Evolutionary conservation across 2,329 filamentous ascomycete species (phyloP), one percentile per base, ranked within the genome.

Genomic region (Pseudodiploospora longispora): DNA sequence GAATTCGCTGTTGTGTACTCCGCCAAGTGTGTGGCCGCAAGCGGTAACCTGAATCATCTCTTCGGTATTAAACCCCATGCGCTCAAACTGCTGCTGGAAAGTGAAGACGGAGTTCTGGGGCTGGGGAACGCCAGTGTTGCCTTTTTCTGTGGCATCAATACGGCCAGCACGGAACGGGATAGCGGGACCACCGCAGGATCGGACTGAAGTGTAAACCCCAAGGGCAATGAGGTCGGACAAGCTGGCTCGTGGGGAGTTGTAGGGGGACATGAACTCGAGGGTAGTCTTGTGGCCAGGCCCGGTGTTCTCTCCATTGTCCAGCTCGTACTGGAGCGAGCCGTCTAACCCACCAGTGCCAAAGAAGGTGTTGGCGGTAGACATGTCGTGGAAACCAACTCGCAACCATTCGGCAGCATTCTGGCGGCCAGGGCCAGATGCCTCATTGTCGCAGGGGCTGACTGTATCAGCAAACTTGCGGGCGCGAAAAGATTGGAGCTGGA

Each of bases 321-420:
- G 60, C 59, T 82, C 78, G 52, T 74, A 83, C 48, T 78, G 74
- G 30, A 83, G 62, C 4, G 78, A 82, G 10, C 63, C 78, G 52
- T 83, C 79, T 33, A 82, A 48, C 1, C 79, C 79, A 32, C 78
- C 78, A 4, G 59, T 61, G 33, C 66, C 64, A 30, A 62, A 66
- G 48, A 61, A 70, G 9, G 63, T 57, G 52, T 75, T 78, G 30
- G 67, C 71, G 3, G 76, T 77, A 4, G 75, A 65, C 71, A 80
- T 78, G 56, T 82, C 78, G 59, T 82, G 78, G 49, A 82, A 82
- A 27, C 71, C 78, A 3, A 74, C 71, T 30, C 78, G 70, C 36
- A 82, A 59, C 78, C 78, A 82, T 59, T 81, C 77, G 6, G 77
- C 77, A 5, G 78, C 75, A 37, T 75, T 77, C 33, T 74, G 68